These are phyloP conservation scores for Fusarium pseudograminearum DNA, from an alignment of 2,329 filamentous ascomycete species.

Conservation along the genomic window DNA sequence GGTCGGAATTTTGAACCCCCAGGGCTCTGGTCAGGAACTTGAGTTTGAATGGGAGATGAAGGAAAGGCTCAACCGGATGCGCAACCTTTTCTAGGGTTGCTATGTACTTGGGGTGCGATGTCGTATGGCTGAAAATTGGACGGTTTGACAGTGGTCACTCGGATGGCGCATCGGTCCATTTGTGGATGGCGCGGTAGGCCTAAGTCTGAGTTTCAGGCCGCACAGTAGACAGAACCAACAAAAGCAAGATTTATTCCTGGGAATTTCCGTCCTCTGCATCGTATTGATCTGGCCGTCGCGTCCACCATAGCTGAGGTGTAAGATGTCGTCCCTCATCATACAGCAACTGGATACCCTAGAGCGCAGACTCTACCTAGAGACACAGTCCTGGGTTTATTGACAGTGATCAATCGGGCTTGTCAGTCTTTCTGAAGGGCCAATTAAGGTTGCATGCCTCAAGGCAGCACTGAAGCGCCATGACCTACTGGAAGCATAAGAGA, in stretches of 20 bases:
- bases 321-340: no score
- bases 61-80: rapidly evolving
- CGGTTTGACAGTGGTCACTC: no score
- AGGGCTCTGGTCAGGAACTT: background rate
- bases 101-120: background rate
- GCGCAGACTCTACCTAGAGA: no score
- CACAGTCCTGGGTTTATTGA: no score
- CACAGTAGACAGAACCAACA: background rate
- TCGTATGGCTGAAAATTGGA: no score
- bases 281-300: background rate
- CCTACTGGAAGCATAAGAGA: no score
- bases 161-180: background rate
- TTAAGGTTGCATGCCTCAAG: no score
- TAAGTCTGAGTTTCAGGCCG: background rate
- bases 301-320: background rate
- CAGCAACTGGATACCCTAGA: no score
- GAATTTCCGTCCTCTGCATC: background rate
- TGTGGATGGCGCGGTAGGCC: background rate
- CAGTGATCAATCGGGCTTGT: no score
- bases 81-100: background rate
- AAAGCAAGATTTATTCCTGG: background rate
- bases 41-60: background rate
- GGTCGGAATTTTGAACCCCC: background rate
- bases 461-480: no score
- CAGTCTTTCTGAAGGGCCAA: no score